Evolutionary conservation across 495 filamentous ascomycete genomes (phyloP), one percentile per base, ranked within the genome.

Genomic region (Immersiella caudata): DNA sequence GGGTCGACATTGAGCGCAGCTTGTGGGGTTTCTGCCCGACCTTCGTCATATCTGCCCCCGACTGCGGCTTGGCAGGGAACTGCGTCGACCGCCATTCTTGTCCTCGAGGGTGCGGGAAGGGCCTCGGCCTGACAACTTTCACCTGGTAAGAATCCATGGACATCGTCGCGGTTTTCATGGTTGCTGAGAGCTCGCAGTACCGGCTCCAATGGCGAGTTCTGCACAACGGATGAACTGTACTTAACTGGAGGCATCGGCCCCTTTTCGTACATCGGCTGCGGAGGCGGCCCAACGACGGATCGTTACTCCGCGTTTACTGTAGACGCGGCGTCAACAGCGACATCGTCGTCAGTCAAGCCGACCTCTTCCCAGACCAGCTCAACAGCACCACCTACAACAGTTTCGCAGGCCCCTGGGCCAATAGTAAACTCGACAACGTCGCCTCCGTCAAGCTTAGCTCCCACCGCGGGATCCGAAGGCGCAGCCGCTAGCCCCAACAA

Each of bases 11-110:
- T 24, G 14, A 52, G 18, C 51, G 66, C 16, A 64, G 46, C 21
- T 60, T 70, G 11, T 75, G 67, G 69, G 71, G 71, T 0, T 70
- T 71, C 63, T 75, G 73, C 22, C 69, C 67, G 8, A 66, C 67
- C 1, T 58, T 49, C 0, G 67, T 64, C 40, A 33, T 64, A 21
- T 29, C 54, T 21, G 57, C 68, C 21, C 51, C 36, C 2, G 70
- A 74, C 26, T 74, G 73, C 54, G 70, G 65, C 33, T 35, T 75
- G 12, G 67, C 60, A 2, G 73, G 69, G 8, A 68, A 46, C 27
- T 75, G 73, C 21, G 58, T 75, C 14, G 73, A 75, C 33, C 36
- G 21, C 6, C 61, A 67, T 35, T 35, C 24, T 1, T 75, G 73
- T 20, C 64, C 64, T 0, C 35, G 29, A 12, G 64, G 70, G 1